Evolutionary conservation across 2,329 filamentous ascomycete species (phyloP).

Genomic region (Fusarium stilboides): DNA sequence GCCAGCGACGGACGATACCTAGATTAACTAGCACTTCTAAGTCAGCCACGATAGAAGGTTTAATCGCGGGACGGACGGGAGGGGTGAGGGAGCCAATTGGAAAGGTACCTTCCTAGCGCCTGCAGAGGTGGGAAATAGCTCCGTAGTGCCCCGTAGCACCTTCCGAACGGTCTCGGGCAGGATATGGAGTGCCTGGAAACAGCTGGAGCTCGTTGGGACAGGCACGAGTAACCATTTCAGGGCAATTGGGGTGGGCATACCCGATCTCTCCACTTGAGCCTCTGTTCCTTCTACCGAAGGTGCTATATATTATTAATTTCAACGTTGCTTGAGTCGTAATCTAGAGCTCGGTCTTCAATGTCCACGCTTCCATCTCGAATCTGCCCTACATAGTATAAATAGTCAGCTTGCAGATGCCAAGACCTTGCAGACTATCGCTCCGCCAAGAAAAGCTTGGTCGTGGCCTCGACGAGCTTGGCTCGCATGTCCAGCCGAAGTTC

Average conservation of each 20-base stretch:
- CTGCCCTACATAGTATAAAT: conserved; percentile 29
- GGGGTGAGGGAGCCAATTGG: conserved; percentile 31
- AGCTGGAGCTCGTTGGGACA: conserved; percentile 4
- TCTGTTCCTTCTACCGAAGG: neutral
- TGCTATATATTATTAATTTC: neutral
- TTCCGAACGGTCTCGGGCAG: conserved; percentile 15
- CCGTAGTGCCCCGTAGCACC: conserved; percentile 22
- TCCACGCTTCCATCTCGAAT: conserved; percentile 24
- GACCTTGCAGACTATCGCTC: conserved; percentile 40
- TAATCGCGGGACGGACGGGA: conserved; percentile 36
- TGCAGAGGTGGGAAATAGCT: conserved; percentile 17
- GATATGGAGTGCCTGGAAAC: conserved; percentile 1
- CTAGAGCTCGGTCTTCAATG: neutral
- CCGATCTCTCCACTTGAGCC: neutral
- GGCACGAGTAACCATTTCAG: neutral
- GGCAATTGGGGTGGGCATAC: neutral
- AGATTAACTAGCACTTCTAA: conserved; percentile 32
- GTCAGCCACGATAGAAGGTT: conserved; percentile 40
- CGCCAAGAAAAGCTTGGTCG: conserved; percentile 53
- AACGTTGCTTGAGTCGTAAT: neutral
- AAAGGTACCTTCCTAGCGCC: conserved; percentile 37
- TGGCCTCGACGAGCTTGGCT: conserved; percentile 46
- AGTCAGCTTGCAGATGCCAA: conserved; percentile 48
- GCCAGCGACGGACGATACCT: conserved; percentile 27
- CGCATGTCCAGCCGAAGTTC: conserved; percentile 34